Evolutionary conservation across 2,329 filamentous ascomycete species (phyloP), one percentile per base, ranked within the genome.

Genomic region (Trichoderma sp.): DNA sequence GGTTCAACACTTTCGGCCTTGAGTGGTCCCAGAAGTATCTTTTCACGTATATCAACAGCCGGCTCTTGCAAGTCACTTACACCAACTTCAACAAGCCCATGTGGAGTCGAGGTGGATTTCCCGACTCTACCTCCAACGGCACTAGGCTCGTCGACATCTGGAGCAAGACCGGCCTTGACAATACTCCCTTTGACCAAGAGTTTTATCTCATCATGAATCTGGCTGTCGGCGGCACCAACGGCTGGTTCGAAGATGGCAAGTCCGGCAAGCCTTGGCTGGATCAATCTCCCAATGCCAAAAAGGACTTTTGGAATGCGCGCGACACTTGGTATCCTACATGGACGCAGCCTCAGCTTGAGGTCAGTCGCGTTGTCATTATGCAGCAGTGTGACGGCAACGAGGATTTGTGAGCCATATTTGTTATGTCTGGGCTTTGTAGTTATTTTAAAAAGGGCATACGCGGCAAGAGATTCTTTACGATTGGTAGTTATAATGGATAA

Each of bases 11-110:
- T 0, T 96, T 89, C 75, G 93, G 93, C 16, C 79, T 96, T 2
- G 93, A 96, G 80, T 96, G 93, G 93, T 93, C 89, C 63, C 87
- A 95, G 74, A 95, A 94, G 79, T 96, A 96, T 78, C 82, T 96
- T 70, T 96, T 95, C 82, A 94, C 91, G 28, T 96, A 94, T 77
- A 85, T 96, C 82, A 91, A 96, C 83, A 90, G 87, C 56, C 89
- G 91, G 14, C 86, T 96, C 24, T 83, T 94, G 32, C 92, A 95
- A 78, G 91, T 95, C 63, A 85, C 93, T 71, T 96, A 94, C 82
- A 90, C 87, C 73, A 91, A 90, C 78, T 94, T 94, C 75, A 82
- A 90, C 73, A 77, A 86, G 74, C 84, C 87, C 11, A 86, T 94
- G 75, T 94, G 89, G 87, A 73, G 87, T 72, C 87, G 89, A 59